Percentiles rank a stretch among this genome's conserved stretches.
Conservation (phyloP, 2,329 filamentous ascomycete species). For the Arthrobotrys sinensis region DNA sequence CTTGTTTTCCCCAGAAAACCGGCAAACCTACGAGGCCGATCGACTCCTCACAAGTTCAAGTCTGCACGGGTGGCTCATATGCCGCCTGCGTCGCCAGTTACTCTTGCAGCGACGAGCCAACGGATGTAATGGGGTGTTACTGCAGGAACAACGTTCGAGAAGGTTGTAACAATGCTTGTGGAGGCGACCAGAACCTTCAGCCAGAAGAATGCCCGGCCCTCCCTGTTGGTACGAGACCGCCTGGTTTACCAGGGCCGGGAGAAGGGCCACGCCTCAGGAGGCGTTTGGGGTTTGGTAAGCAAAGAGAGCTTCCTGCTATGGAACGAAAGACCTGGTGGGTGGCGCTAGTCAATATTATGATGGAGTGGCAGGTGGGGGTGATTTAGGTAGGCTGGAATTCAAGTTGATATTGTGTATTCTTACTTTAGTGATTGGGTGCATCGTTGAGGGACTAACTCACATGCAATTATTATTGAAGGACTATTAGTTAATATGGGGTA, state of each 20-base stretch:
- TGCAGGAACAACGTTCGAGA: slow-evolving; percentile 57
- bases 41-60: slow-evolving; percentile 42
- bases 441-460: not conserved
- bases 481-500: slow-evolving; percentile 5
- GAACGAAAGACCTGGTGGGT: not conserved
- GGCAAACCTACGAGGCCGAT: slow-evolving; percentile 8
- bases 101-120: slow-evolving; percentile 24
- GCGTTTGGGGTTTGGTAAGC: not conserved
- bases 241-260: slow-evolving; percentile 34
- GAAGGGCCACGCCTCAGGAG: not conserved
- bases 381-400: not conserved
- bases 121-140: slow-evolving; percentile 36
- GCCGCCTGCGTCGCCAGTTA: slow-evolving; percentile 41
- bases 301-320: no score
- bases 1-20: slow-evolving; percentile 3
- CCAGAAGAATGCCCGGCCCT: slow-evolving; percentile 32
- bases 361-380: slow-evolving; percentile 9
- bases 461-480: not conserved
- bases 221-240: slow-evolving; percentile 38
- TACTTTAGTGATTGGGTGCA: slow-evolving; percentile 19
- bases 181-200: slow-evolving; percentile 9
- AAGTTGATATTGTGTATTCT: slow-evolving; percentile 18
- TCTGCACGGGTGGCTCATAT: slow-evolving; percentile 50
- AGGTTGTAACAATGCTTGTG: slow-evolving; percentile 49
- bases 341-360: slow-evolving; percentile 10